Evolutionary conservation across 2,329 filamentous ascomycete genomes (phyloP), one percentile per base, ranked within the genome.

Genomic region (Knufia fluminis): DNA sequence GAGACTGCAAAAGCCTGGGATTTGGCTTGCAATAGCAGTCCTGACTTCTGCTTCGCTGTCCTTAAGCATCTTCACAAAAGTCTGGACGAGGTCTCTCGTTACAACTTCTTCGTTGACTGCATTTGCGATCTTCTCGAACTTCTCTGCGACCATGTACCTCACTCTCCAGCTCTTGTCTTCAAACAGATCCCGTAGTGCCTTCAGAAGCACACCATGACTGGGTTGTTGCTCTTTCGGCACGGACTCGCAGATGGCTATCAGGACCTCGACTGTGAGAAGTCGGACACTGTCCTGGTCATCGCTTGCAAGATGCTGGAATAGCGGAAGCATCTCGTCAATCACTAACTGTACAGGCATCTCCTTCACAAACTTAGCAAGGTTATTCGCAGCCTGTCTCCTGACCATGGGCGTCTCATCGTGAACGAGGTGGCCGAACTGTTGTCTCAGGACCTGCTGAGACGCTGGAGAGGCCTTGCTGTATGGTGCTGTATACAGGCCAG

Each of bases 161-260:
- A 98, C 92, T 64, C 92, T 83, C 92, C 92, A 98, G 73, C 92
- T 97, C 80, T 97, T 98, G 68, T 98, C 92, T 63, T 96, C 92
- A 71, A 98, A 97, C 64, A 98, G 71, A 71, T 81, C 94, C 61
- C 92, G 84, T 63, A 98, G 73, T 40, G 91, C 89, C 45, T 87
- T 91, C 62, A 98, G 75, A 51, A 98, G 73, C 50, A 97, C 88
- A 47, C 91, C 92, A 64, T 97, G 91, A 70, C 90, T 96, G 40
- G 88, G 84, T 70, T 98, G 92, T 68, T 98, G 90, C 69, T 97
- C 92, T 71, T 97, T 97, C 53, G 92, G 92, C 24, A 98, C 90
- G 52, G 91, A 88, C 70, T 98, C 92, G 54, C 92, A 91, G 62
- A 98, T 94, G 33, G 91, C 85, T 63, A 97, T 94, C 59, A 98